Conservation (phyloP, 768 basidiomycete species). For the Pleurotus giganteus region DNA sequence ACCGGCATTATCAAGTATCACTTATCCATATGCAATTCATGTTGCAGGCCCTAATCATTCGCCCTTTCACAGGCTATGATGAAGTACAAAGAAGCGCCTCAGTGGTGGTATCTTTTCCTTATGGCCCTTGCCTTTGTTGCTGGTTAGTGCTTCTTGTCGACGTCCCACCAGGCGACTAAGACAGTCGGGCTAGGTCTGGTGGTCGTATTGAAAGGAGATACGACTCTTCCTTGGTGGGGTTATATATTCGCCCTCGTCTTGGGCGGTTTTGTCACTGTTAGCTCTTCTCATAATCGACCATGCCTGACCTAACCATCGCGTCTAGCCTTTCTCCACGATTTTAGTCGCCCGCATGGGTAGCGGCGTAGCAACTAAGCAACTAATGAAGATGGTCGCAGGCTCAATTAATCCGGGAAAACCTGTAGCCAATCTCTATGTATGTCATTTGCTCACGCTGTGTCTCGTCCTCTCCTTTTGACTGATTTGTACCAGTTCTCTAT, state of each 20-base stretch:
- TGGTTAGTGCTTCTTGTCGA: slow-evolving; percentile 32
- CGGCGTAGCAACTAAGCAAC: slow-evolving; percentile 55
- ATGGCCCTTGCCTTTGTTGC: slow-evolving; percentile 51
- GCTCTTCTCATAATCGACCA: not conserved
- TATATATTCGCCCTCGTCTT: slow-evolving; percentile 55
- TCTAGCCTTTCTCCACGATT: slow-evolving; percentile 52
- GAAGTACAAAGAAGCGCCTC: slow-evolving; percentile 58
- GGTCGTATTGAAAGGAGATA: slow-evolving; percentile 55
- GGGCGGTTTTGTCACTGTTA: slow-evolving; percentile 40
- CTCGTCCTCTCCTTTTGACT: not conserved
- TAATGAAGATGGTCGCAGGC: slow-evolving; percentile 66
- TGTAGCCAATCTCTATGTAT: slow-evolving; percentile 66
- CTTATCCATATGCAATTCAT: not conserved
- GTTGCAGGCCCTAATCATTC: not conserved
- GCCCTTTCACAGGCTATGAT: slow-evolving; percentile 43
- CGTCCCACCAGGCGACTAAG: not conserved
- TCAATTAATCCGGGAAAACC: slow-evolving; percentile 60
- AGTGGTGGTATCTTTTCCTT: slow-evolving; percentile 57
- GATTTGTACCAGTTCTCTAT: slow-evolving; percentile 49
- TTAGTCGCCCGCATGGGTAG: slow-evolving; percentile 58
- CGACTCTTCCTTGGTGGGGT: slow-evolving; percentile 61
- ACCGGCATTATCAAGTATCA: slow-evolving; percentile 57
- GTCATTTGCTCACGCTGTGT: slow-evolving; percentile 15
- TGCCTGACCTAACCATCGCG: not conserved
- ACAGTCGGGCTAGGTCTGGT: slow-evolving; percentile 40